Evolutionary conservation across 2,329 filamentous ascomycete genomes (phyloP).

Genomic region (Cryphonectria radicalis): DNA sequence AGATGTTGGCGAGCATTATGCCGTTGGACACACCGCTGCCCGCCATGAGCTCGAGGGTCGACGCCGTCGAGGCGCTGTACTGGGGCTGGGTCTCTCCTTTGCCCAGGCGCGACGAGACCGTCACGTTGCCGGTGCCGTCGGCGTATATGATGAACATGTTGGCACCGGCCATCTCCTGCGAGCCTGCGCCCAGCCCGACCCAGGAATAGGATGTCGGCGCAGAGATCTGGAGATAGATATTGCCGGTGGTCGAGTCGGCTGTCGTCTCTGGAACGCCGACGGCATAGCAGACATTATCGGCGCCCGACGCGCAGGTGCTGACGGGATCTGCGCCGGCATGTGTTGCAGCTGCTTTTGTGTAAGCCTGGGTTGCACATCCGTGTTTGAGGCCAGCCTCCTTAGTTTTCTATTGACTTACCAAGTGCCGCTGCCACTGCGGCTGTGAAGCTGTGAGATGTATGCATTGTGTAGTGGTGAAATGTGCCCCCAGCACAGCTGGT

Average conservation of each 20-base stretch:
- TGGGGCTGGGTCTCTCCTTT: slow-evolving; percentile 52
- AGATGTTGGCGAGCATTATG: slow-evolving; percentile 64
- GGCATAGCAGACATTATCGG: slow-evolving; percentile 54
- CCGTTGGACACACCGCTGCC: slow-evolving; percentile 60
- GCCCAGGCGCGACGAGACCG: slow-evolving; percentile 60
- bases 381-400: background rate
- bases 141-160: slow-evolving; percentile 68
- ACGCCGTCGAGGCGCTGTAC: slow-evolving; percentile 44
- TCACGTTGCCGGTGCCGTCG: slow-evolving; percentile 62
- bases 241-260: slow-evolving; percentile 52
- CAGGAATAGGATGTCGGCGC: slow-evolving; percentile 58
- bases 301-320: slow-evolving; percentile 47
- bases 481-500: background rate
- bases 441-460: slow-evolving; percentile 4
- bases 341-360: slow-evolving; percentile 30
- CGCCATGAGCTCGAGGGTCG: slow-evolving; percentile 56
- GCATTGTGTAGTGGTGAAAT: slow-evolving; percentile 14
- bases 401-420: slow-evolving; percentile 14
- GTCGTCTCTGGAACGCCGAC: slow-evolving; percentile 59
- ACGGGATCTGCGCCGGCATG: slow-evolving; percentile 38
- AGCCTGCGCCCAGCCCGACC: slow-evolving; percentile 63
- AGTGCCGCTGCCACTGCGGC: slow-evolving; percentile 24
- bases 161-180: slow-evolving; percentile 53
- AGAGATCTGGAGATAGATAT: slow-evolving; percentile 65
- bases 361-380: background rate